phyloP scores from a whole-genome alignment of 2,329 filamentous ascomycete genomes.

The Calonectria leucothoes region DNA sequence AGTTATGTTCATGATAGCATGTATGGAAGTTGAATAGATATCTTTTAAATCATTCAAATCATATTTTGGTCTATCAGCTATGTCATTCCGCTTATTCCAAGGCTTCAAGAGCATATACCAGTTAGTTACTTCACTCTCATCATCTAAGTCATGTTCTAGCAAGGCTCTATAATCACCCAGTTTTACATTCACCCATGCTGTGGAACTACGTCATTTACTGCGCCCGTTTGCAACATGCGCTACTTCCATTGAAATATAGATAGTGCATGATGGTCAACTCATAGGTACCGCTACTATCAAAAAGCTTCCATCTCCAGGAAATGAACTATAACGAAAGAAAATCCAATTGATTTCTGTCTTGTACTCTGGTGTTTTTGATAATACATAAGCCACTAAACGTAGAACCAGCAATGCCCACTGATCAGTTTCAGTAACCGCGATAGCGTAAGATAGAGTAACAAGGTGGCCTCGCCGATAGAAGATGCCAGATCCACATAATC shows the following conservation, averaged over 20 bases:
- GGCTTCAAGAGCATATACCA: too few species aligned
- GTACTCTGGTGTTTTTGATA: neutral
- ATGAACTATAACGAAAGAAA: neutral
- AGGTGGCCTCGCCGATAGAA: neutral
- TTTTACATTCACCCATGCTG: too few species aligned
- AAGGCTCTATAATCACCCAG: too few species aligned
- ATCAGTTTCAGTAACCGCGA: neutral
- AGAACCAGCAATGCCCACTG: neutral
- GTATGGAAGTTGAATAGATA: too few species aligned
- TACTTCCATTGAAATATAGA: neutral
- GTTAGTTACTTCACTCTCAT: too few species aligned
- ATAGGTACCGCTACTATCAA: too few species aligned
- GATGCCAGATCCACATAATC: neutral
- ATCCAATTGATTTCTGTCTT: neutral
- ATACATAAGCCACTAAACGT: neutral
- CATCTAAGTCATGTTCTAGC: too few species aligned
- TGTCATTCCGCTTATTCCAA: too few species aligned
- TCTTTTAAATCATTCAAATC: too few species aligned
- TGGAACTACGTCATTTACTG: too few species aligned
- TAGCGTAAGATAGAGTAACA: neutral
- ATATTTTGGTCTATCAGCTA: too few species aligned
- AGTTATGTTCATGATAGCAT: neutral
- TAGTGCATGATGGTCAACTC: neutral
- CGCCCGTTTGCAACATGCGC: too few species aligned
- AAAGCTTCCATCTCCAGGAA: neutral